Conservation (phyloP, 2,329 filamentous ascomycete species). For the Thielaviopsis ethacetica region DNA sequence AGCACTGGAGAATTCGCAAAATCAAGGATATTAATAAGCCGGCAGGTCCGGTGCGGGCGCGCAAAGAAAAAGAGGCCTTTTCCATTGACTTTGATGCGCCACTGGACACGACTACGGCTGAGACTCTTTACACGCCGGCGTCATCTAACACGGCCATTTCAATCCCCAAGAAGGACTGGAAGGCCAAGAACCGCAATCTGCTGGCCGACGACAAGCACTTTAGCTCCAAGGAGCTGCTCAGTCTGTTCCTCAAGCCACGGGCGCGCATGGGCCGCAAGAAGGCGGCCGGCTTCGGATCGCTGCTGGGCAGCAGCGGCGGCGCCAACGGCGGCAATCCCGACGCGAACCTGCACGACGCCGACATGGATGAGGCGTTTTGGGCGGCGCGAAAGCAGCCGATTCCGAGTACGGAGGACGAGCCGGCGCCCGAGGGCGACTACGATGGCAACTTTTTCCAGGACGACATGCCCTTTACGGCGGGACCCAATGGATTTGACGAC, state of each 20-base stretch:
- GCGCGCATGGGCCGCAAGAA: slow-evolving; percentile 60
- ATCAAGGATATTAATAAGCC: slow-evolving; percentile 67
- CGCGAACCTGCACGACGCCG: slow-evolving; percentile 44
- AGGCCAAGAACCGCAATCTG: slow-evolving; percentile 79
- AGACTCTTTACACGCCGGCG: slow-evolving; percentile 67
- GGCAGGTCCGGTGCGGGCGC: slow-evolving; percentile 40
- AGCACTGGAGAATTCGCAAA: slow-evolving; percentile 92
- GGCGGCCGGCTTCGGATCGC: slow-evolving; percentile 9
- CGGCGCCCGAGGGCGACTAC: slow-evolving; percentile 58
- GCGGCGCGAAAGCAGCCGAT: slow-evolving; percentile 49
- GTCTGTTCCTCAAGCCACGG: slow-evolving; percentile 87
- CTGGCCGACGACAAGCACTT: slow-evolving; percentile 97
- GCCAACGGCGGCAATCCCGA: slow-evolving; percentile 25
- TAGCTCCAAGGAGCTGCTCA: slow-evolving; percentile 78
- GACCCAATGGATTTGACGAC: slow-evolving; percentile 42
- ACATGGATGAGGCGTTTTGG: slow-evolving; percentile 95
- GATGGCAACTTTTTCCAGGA: slow-evolving; percentile 97
- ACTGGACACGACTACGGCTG: slow-evolving; percentile 52
- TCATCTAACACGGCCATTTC: slow-evolving; percentile 67
- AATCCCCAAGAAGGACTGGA: slow-evolving; percentile 87
- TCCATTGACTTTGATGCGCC: slow-evolving; percentile 78
- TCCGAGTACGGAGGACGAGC: slow-evolving; percentile 24
- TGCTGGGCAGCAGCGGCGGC: slow-evolving; percentile 19
- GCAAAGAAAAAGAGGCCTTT: slow-evolving; percentile 94
- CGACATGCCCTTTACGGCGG: slow-evolving; percentile 53